A percentile compares a stretch with the other conserved stretches of the same genome.
These are phyloP conservation scores for Spathaspora arborariae DNA, from an alignment of 805 yeast species.

Conservation along the genomic window DNA sequence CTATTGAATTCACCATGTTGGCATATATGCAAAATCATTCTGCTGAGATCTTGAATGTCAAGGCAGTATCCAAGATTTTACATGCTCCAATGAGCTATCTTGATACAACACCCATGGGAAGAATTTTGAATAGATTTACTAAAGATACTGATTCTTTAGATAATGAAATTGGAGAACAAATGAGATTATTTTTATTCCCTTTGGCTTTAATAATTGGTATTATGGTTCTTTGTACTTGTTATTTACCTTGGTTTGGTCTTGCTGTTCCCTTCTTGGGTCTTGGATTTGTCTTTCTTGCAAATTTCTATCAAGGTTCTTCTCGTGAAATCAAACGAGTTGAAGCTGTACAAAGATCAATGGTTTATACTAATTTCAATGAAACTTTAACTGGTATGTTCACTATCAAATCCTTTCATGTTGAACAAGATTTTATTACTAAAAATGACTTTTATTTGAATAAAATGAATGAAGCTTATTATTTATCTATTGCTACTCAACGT, in stretches of 20 bases:
- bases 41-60: constrained; percentile 33
- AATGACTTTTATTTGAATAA: constrained; percentile 40
- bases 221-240: constrained; percentile 44
- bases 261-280: constrained; percentile 49
- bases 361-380: constrained; percentile 48
- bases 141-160: constrained; percentile 45
- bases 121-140: constrained; percentile 42
- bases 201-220: constrained; percentile 38
- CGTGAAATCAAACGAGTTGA: constrained; percentile 48
- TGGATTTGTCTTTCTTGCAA: constrained; percentile 34
- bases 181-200: constrained; percentile 38
- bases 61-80: constrained; percentile 34
- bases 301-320: constrained; percentile 45
- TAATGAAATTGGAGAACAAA: constrained; percentile 42
- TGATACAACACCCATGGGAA: constrained; percentile 42
- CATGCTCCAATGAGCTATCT: constrained; percentile 42
- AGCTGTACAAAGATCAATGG: constrained; percentile 45
- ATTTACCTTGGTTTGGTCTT: constrained; percentile 53
- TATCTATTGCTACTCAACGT: constrained; percentile 54
- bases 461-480: constrained; percentile 51
- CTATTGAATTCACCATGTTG: constrained; percentile 36
- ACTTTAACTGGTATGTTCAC: constrained; percentile 45
- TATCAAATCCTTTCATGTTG: constrained; percentile 41
- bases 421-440: constrained; percentile 31
- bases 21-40: constrained; percentile 40